Evolutionary conservation across 352 stramenopile genomes (phyloP).

Genomic region (Phytophthora chlamydospora): DNA sequence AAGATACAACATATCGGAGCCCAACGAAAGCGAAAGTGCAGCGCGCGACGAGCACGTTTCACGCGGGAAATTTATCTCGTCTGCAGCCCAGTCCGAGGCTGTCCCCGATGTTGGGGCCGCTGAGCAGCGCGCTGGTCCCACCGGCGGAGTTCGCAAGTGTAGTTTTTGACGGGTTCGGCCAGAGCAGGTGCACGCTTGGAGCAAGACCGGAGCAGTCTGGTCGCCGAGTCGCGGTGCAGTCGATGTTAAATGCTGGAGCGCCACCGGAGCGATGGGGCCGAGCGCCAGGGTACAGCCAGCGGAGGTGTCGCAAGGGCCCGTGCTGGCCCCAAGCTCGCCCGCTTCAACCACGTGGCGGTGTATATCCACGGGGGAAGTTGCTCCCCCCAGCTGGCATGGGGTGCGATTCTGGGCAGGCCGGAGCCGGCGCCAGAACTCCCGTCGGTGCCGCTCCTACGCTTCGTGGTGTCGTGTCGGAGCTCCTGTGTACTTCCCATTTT

Average conservation of each 20-base stretch:
- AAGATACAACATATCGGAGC: too few relatives aligned
- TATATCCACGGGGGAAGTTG: slow-evolving; percentile 4
- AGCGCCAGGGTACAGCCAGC: slow-evolving; percentile 17
- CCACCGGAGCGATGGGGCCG: slow-evolving; percentile 1
- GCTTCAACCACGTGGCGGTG: slow-evolving; percentile 8
- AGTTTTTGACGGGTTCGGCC: slow-evolving; percentile 28
- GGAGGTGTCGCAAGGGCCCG: slow-evolving; percentile 23
- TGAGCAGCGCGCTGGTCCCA: slow-evolving; percentile 16
- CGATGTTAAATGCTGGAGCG: slow-evolving; percentile 21
- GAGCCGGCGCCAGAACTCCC: slow-evolving; percentile 12
- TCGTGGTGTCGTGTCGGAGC: slow-evolving; percentile 29
- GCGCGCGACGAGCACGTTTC: not conserved
- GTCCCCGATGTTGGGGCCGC: not conserved
- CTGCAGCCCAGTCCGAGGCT: slow-evolving; percentile 3
- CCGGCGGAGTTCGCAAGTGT: slow-evolving; percentile 24
- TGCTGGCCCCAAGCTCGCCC: slow-evolving; percentile 2
- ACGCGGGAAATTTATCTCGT: slow-evolving; percentile 9
- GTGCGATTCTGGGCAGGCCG: not conserved
- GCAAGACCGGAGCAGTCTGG: slow-evolving; percentile 17
- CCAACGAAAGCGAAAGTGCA: not conserved
- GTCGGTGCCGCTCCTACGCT: slow-evolving; percentile 17
- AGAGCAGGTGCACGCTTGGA: slow-evolving; percentile 24
- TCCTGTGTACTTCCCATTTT: not conserved
- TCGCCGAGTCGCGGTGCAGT: slow-evolving; percentile 13
- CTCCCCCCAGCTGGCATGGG: slow-evolving; percentile 8